Conservation (phyloP, 306 rosid genomes). For the Hippophae rhamnoides region DNA sequence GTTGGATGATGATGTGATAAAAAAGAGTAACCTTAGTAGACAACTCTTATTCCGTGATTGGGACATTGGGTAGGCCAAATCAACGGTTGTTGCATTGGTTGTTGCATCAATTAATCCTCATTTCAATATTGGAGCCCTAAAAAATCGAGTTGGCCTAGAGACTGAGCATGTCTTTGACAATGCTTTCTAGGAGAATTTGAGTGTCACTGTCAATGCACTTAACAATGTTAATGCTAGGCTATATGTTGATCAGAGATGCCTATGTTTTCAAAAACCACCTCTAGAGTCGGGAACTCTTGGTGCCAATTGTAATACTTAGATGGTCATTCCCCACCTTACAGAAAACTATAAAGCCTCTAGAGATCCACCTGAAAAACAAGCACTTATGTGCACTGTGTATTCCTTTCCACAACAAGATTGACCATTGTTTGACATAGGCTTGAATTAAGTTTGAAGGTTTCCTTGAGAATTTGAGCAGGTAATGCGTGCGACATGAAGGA, state of each 20-base stretch:
- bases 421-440: slow-evolving; percentile 23
- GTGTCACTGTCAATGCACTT: slow-evolving; percentile 20
- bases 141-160: slow-evolving; percentile 18
- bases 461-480: background rate
- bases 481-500: too few species aligned
- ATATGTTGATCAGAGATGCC: too few species aligned
- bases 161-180: slow-evolving; percentile 17
- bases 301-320: slow-evolving; percentile 16
- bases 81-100: too few species aligned
- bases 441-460: slow-evolving; percentile 20
- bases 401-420: slow-evolving; percentile 22
- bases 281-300: too few species aligned
- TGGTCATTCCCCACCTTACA: slow-evolving; percentile 23
- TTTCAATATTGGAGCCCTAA: slow-evolving; percentile 7
- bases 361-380: slow-evolving; percentile 24
- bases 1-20: slow-evolving; percentile 19
- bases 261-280: too few species aligned
- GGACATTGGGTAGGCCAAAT: background rate
- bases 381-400: slow-evolving; percentile 22
- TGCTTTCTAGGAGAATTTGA: slow-evolving; percentile 20
- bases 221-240: background rate
- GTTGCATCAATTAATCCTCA: too few species aligned
- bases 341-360: slow-evolving; percentile 19
- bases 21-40: slow-evolving; percentile 22
- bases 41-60: slow-evolving; percentile 22